Base-by-base conservation (phyloP, 805 yeast species). In the Saccharomycopsis lassenensis region DNA sequence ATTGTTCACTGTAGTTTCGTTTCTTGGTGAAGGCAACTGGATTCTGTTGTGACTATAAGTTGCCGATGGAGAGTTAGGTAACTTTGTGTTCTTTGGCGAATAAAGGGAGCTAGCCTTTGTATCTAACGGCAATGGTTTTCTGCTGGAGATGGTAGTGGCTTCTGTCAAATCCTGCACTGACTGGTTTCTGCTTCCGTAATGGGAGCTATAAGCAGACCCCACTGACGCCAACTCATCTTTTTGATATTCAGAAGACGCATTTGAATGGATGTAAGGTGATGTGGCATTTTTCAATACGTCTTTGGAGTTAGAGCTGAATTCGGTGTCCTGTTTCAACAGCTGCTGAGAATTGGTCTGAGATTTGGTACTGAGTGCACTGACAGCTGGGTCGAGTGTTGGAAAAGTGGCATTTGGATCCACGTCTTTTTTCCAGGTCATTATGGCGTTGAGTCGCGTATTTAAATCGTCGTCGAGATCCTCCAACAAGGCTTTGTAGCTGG, bases 21-120 rank as follows among this genome's bases (percentile, higher is more conserved):
- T 25, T 18, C 42, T 27, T 23, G 46, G 46, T 8, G 41, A 36
- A 7, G 39, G 43, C 2, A 39, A 33, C 19, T 42, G 46, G 5
- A 42, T 42, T 29, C 46, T 32, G 14, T 35, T 35, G 20, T 42
- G 28, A 17, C 33, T 35, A 24, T 42, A 42, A 4, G 46, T 27
- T 4, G 46, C 33, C 4, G 43, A 39, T 4, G 46, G 46, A 5
- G 43, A 39, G 15, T 32, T 39, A 3, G 37, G n/a, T 10, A 36
- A 8, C 22, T 24, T 27, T 7, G 30, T 16, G 15, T 19, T 35
- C 23, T 42, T 42, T 8, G 43, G 46, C 8, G 43, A 39, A 23
- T 40, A 33, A 8, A 42, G 25, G 4, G 46, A 39, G n/a, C n/a
- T n/a, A n/a, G n/a, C n/a, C n/a, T n/a, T n/a, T n/a, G n/a, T n/a